phyloP scores from a whole-genome alignment of 495 filamentous ascomycete species.

The Pseudotulostoma volvatum region DNA sequence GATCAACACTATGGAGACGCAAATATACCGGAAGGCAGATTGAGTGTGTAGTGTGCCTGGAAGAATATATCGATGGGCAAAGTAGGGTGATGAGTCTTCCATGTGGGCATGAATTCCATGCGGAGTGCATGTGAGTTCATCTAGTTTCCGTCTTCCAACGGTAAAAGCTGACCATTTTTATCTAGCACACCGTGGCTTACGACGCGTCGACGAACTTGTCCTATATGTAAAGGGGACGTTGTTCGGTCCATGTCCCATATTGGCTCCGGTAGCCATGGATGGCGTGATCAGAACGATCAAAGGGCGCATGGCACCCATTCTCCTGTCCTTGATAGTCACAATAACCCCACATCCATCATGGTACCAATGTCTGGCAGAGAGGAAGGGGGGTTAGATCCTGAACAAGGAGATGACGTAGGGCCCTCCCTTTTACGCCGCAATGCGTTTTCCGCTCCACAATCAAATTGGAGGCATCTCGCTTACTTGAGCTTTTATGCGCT shows the following conservation, averaged over 20 bases:
- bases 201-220: conserved; percentile 84
- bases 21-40: conserved; percentile 76
- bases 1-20: conserved; percentile 45
- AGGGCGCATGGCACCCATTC: conserved; percentile 19
- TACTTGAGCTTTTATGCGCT: conserved; percentile 33
- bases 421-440: conserved; percentile 25
- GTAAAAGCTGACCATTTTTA: conserved; percentile 6
- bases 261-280: conserved; percentile 24
- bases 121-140: conserved; percentile 85
- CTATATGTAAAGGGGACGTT: conserved; percentile 95
- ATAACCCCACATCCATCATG: conserved; percentile 31
- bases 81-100: conserved; percentile 92
- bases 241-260: conserved; percentile 44
- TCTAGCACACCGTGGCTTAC: conserved; percentile 92
- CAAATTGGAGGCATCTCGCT: conserved; percentile 26
- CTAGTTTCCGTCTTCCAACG: background rate
- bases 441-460: conserved; percentile 20
- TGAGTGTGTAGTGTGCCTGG: conserved; percentile 94
- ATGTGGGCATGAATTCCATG: conserved; percentile 98
- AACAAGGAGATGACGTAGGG: conserved; percentile 23
- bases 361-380: conserved; percentile 23
- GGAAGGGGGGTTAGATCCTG: conserved; percentile 22
- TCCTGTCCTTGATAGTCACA: conserved; percentile 7
- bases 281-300: conserved; percentile 31
- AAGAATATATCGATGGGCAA: conserved; percentile 92